A percentile compares a stretch with the other conserved stretches of the same genome.
Evolutionary conservation across 176 grass and related monocot genomes (phyloP).

Genomic region (Zizania latifolia): DNA sequence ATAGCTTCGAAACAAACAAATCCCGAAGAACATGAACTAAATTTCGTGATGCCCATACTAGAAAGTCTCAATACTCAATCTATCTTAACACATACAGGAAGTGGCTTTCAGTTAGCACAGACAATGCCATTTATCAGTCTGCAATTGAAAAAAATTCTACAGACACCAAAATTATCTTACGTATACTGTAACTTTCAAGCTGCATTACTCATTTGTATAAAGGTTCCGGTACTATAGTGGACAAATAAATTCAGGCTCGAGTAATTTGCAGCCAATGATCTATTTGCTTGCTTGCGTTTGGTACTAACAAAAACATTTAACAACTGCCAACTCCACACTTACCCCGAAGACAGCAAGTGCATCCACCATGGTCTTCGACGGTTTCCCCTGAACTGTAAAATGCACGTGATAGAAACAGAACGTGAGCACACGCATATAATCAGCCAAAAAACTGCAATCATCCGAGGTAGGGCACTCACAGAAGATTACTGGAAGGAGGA

Average conservation of each 20-base stretch:
- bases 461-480: conserved; percentile 42
- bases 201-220: background rate
- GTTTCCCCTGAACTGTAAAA: conserved; percentile 83
- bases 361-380: conserved; percentile 80
- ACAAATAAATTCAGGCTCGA: background rate
- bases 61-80: background rate
- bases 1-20: background rate
- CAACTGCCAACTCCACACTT: conserved; percentile 26
- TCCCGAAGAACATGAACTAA: background rate
- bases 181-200: background rate
- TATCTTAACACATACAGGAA: background rate
- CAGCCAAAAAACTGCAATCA: background rate
- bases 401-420: background rate
- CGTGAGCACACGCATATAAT: background rate
- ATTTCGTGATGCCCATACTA: background rate
- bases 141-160: background rate
- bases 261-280: background rate
- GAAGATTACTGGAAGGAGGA: conserved; percentile 84
- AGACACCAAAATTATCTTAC: background rate
- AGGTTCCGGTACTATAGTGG: background rate
- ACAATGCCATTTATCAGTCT: background rate
- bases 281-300: background rate
- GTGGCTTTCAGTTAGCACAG: background rate
- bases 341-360: conserved; percentile 91
- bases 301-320: background rate